These are phyloP conservation scores for Helicocarpus griseus DNA, from an alignment of 2,329 filamentous ascomycete species.

Conservation along the genomic window DNA sequence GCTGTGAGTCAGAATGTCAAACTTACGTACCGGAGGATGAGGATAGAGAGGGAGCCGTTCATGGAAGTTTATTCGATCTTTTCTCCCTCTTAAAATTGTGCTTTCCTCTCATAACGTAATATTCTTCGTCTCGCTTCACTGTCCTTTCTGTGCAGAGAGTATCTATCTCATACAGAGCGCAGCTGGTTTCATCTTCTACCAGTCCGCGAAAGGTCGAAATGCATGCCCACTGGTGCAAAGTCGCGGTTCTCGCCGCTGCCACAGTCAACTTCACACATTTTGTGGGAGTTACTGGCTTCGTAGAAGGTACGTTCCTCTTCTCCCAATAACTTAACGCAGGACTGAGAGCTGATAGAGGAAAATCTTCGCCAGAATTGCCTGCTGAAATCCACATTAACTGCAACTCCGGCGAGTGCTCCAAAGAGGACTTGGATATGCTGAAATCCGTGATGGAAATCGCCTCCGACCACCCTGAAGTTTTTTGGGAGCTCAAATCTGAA, in stretches of 20 bases:
- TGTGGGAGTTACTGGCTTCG: background rate
- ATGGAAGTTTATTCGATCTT: no score
- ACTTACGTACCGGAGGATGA: no score
- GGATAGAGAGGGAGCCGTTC: no score
- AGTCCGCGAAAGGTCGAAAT: background rate
- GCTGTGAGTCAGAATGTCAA: no score
- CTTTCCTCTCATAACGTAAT: no score
- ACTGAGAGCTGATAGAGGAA: background rate
- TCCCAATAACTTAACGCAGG: no score
- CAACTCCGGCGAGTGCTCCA: background rate
- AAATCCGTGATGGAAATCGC: background rate
- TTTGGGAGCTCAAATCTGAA: constrained; percentile 5
- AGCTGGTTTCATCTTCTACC: no score
- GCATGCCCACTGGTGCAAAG: background rate
- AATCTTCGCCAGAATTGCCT: background rate
- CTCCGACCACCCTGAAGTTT: constrained; percentile 2
- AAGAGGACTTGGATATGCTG: background rate
- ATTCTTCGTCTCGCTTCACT: no score
- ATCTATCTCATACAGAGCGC: no score
- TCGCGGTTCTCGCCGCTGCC: background rate
- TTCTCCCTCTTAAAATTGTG: no score
- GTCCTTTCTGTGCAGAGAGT: no score
- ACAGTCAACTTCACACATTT: no score
- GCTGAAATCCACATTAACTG: background rate
- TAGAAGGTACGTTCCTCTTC: background rate